Evolutionary conservation across 345 rosid species (phyloP).

Genomic region (Brassica nigra): DNA sequence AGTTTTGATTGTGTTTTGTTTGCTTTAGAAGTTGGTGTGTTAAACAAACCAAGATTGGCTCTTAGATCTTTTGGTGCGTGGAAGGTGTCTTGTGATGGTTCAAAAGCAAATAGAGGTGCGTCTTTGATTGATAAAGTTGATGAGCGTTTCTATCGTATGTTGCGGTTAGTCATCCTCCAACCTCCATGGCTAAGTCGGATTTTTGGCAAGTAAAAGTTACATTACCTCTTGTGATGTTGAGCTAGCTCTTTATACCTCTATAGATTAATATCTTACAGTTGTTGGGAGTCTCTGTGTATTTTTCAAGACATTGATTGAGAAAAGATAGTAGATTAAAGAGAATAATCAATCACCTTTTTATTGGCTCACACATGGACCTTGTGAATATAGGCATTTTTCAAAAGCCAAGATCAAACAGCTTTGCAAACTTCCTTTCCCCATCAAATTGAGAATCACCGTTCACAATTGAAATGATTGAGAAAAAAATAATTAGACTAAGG

Average conservation of each 20-base stretch:
- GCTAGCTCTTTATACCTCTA: too few relatives aligned
- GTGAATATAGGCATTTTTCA: background rate
- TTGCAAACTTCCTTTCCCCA: background rate
- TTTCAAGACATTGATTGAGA: background rate
- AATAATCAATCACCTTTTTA: background rate
- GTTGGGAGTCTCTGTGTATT: too few relatives aligned
- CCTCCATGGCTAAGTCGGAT: background rate
- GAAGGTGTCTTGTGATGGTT: background rate
- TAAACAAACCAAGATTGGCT: background rate
- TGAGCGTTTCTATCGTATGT: background rate
- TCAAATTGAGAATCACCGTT: background rate
- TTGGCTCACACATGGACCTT: background rate
- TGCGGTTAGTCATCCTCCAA: background rate
- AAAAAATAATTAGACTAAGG: background rate
- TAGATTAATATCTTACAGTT: too few relatives aligned
- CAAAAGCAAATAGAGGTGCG: background rate
- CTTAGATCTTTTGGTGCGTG: background rate
- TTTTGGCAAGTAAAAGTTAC: background rate
- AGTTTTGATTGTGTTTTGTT: background rate
- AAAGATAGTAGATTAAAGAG: background rate
- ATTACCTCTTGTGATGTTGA: too few relatives aligned
- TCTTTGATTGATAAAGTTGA: background rate
- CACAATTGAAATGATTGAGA: background rate
- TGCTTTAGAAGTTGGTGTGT: background rate
- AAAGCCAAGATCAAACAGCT: background rate